Evolutionary conservation across 768 basidiomycete species (phyloP).

Genomic region (Panaeolus cyanescens): DNA sequence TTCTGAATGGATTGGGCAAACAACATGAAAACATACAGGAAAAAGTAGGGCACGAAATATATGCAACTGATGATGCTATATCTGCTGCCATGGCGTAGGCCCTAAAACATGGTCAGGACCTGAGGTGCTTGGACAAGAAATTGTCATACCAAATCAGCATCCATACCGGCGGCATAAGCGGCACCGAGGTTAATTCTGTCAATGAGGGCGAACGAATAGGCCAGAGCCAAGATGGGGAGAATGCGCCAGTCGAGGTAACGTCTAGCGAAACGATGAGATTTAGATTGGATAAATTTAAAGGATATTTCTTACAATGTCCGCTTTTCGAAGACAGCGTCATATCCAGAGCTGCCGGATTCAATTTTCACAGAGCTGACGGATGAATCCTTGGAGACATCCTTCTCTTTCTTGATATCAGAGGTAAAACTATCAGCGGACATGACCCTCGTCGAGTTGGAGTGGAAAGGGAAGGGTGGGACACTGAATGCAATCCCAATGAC

Average conservation of each 20-base stretch:
- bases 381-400: conserved; percentile 17
- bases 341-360: conserved; percentile 9
- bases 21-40: conserved; percentile 33
- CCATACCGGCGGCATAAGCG: conserved; percentile 40
- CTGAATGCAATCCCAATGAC: not conserved
- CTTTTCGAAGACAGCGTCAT: conserved; percentile 32
- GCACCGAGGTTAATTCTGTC: conserved; percentile 39
- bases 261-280: conserved; percentile 17
- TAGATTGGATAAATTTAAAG: not conserved
- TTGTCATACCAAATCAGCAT: conserved; percentile 31
- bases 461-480: not conserved
- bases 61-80: conserved; percentile 41
- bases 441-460: not conserved
- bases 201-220: conserved; percentile 38
- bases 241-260: conserved; percentile 36
- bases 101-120: conserved; percentile 3
- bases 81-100: conserved; percentile 25
- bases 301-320: conserved; percentile 33
- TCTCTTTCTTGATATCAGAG: conserved; percentile 18
- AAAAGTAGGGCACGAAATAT: conserved; percentile 44
- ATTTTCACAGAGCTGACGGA: conserved; percentile 19
- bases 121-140: not conserved
- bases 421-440: conserved; percentile 16
- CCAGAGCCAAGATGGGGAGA: conserved; percentile 33
- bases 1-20: not conserved